Evolutionary conservation across 495 filamentous ascomycete genomes (phyloP).

Genomic region (Aspergillus indologenus): DNA sequence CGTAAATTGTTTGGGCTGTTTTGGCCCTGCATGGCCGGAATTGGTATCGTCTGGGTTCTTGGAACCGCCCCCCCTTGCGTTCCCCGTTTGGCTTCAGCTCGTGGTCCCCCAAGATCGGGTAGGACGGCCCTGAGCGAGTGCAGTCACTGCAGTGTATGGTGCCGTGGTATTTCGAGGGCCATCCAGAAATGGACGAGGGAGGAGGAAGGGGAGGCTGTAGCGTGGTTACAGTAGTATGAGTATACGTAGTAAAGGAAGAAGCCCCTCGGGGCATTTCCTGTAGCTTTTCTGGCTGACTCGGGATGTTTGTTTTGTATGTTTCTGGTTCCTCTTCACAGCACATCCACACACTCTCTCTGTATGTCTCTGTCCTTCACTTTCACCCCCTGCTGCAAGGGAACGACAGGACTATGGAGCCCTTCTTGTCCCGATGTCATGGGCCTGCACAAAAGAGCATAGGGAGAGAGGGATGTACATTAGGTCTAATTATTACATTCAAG

Average conservation of each 20-base stretch:
- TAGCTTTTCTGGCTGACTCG: constrained; percentile 5
- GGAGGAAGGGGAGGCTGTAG: too few relatives aligned
- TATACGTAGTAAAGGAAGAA: too few relatives aligned
- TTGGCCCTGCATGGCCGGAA: constrained; percentile 22
- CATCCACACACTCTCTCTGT: not conserved
- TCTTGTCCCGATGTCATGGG: constrained; percentile 11
- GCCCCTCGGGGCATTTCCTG: constrained; percentile 10
- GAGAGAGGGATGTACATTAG: constrained; percentile 11
- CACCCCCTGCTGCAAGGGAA: constrained; percentile 5
- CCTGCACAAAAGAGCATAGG: constrained; percentile 4
- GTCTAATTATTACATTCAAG: constrained; percentile 10
- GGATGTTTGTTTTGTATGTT: constrained; percentile 9
- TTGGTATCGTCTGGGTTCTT: constrained; percentile 14
- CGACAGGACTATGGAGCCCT: constrained; percentile 1
- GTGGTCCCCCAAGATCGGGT: constrained; percentile 18
- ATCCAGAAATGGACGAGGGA: too few relatives aligned
- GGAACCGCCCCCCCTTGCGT: constrained; percentile 18
- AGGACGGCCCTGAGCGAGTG: constrained; percentile 6
- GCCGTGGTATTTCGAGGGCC: not conserved
- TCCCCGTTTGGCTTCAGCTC: constrained; percentile 19
- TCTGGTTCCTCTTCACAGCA: not conserved
- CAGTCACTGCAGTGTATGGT: too few relatives aligned
- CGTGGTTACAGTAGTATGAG: too few relatives aligned
- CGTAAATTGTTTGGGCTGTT: constrained; percentile 12
- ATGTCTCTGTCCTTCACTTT: not conserved